phyloP scores from a whole-genome alignment of 805 yeast species.

The Metschnikowia chrysomelidarum region DNA sequence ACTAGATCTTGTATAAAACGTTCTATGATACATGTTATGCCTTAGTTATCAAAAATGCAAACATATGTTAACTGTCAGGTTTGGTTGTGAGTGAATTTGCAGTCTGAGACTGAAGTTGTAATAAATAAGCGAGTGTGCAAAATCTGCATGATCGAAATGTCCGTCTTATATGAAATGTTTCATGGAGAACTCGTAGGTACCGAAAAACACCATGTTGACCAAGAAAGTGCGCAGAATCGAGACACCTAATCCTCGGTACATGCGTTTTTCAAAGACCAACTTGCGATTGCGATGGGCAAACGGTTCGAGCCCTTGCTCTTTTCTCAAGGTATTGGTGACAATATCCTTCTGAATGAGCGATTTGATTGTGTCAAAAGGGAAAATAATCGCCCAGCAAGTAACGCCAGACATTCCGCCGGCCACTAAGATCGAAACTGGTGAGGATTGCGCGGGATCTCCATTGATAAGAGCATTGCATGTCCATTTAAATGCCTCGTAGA shows the following conservation, averaged over 20 bases:
- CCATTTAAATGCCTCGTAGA: slow-evolving; percentile 72
- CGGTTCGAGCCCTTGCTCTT: slow-evolving; percentile 45
- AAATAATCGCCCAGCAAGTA: slow-evolving; percentile 69
- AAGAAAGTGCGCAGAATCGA: slow-evolving; percentile 68
- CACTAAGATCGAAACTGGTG: slow-evolving; percentile 33
- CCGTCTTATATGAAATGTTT: slow-evolving; percentile 35
- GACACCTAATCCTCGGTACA: slow-evolving; percentile 79
- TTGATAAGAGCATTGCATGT: slow-evolving; percentile 31
- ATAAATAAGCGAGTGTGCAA: background rate
- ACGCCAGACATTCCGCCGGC: slow-evolving; percentile 84
- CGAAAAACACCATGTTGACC: slow-evolving; percentile 74
- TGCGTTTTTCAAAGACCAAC: slow-evolving; percentile 38
- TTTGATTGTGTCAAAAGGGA: slow-evolving; percentile 75
- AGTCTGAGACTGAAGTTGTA: background rate
- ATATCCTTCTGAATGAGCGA: slow-evolving; percentile 73
- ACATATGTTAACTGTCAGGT: too few species aligned
- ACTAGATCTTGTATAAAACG: too few species aligned
- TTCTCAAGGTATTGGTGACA: slow-evolving; percentile 62
- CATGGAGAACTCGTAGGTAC: slow-evolving; percentile 69
- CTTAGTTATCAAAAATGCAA: too few species aligned
- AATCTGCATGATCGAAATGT: background rate
- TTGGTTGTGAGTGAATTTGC: too few species aligned
- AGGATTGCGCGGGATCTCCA: slow-evolving; percentile 20
- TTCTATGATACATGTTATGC: too few species aligned
- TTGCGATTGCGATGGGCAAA: slow-evolving; percentile 31